Base-by-base conservation (phyloP, 768 basidiomycete species). In the Tylopilus vinaceipallidus region DNA sequence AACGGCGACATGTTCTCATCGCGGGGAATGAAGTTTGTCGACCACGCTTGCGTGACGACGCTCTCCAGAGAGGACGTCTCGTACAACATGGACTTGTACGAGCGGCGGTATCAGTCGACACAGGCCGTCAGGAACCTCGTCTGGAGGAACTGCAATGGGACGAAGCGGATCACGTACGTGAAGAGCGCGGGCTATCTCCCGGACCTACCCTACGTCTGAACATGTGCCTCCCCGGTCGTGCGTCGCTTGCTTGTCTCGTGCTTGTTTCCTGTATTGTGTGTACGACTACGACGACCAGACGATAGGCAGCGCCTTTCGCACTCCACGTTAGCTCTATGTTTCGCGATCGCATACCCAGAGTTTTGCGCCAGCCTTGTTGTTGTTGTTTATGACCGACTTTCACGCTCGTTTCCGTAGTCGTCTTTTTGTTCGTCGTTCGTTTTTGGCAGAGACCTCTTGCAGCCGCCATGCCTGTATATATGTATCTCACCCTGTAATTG, bases 41-140 rank as follows among this genome's bases (percentile, higher is more conserved):
- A 70, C 10, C 67, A 73, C 37, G 76, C 72, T 1, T 77, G 76
- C 57, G 64, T 76, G 56, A 75, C 74, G 29, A 70, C 73, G 20
- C 46, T 67, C 40, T 65, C 64, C 19, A 51, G 59, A 2, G 64
- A 65, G 47, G 64, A 65, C 40, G 64, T 65, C 24, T 63, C 60
- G 49, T 65, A 64, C 54, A 67, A 65, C 52, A 62, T 65, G 56
- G 63, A 62, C 19, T 60, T 70, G 53, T 63, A 68, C 56, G 63
- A 58, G 40, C 60, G 65, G 19, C 63, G 68, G 49, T 62, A 64
- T 47, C 52, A 58, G 39, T 59, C 63, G 20, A 57, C 60, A 34
- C 61, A 63, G 54, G 55, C 40, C 41, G 49, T 65, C 13, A 60
- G 49, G 48, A 60, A 54, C 43, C 53, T 64, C 22, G 60, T 64